Conservation (phyloP, 306 rosid genomes). For the Leucaena leucocephala region DNA sequence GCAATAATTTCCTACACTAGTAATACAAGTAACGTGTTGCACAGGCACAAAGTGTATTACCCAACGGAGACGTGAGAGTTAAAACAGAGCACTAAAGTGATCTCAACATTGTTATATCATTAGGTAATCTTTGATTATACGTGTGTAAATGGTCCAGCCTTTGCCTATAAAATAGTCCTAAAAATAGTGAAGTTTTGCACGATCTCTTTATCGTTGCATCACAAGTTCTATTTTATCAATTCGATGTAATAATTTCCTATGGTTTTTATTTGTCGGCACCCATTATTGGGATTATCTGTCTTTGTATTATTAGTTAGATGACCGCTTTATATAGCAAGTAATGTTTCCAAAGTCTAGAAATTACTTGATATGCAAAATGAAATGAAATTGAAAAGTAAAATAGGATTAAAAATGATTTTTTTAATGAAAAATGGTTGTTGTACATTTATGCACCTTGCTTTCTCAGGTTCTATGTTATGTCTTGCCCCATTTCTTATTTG, state of each 20-base stretch:
- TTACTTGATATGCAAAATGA: background rate
- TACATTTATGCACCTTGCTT: too few species aligned
- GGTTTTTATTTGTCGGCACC: background rate
- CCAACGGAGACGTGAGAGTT: conserved; percentile 88
- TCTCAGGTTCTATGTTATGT: too few species aligned
- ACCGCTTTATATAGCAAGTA: background rate
- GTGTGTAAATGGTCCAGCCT: background rate
- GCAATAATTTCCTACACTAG: too few species aligned
- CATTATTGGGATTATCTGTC: background rate
- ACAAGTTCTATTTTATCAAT: background rate
- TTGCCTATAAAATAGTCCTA: background rate
- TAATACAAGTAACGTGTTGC: conserved; percentile 78
- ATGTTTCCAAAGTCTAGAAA: background rate
- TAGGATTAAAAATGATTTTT: too few species aligned
- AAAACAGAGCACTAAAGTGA: conserved; percentile 61
- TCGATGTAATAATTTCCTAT: background rate
- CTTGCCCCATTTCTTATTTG: too few species aligned
- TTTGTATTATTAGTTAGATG: background rate
- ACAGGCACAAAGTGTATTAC: conserved; percentile 70
- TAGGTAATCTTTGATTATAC: background rate
- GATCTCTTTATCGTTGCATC: background rate
- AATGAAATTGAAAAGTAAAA: too few species aligned
- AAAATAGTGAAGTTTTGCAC: background rate
- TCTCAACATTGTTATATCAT: conserved; percentile 7
- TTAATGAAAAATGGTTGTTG: too few species aligned